These are phyloP conservation scores for Crithidia mellificae DNA, from an alignment of 208 protist species.

Conservation along the genomic window DNA sequence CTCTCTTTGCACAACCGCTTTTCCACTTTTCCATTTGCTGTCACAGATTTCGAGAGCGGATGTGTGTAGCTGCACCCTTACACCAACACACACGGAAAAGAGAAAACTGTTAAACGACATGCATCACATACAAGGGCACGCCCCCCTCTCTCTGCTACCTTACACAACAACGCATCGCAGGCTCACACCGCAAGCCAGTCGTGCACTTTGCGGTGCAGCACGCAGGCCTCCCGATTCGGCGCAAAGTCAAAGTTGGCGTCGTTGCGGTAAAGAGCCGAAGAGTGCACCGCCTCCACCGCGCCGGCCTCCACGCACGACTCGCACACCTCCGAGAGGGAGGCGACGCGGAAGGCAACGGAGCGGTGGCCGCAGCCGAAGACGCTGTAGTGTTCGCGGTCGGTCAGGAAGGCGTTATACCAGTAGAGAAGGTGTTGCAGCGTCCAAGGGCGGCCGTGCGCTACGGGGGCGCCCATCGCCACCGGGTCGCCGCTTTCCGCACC, in stretches of 20 bases:
- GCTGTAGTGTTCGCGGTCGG: conserved; percentile 37
- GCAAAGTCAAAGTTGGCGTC: conserved; percentile 14
- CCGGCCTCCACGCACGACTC: conserved; percentile 37
- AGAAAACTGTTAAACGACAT: too few relatives aligned
- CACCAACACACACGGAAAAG: too few relatives aligned
- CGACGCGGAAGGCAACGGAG: conserved; percentile 41
- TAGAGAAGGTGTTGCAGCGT: conserved; percentile 58
- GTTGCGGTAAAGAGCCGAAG: conserved; percentile 7
- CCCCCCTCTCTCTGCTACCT: too few relatives aligned
- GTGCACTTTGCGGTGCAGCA: conserved; percentile 42
- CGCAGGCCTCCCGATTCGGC: conserved; percentile 27
- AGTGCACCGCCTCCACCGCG: conserved; percentile 19
- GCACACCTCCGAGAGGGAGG: conserved; percentile 44
- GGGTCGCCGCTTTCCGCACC: conserved; percentile 4
- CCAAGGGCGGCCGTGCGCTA: conserved; percentile 30
- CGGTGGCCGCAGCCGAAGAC: conserved; percentile 59
- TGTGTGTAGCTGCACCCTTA: too few relatives aligned
- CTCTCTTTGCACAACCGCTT: too few relatives aligned
- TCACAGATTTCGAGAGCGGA: too few relatives aligned
- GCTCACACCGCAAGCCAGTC: conserved; percentile 39
- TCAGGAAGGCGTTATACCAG: conserved; percentile 54
- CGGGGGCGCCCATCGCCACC: conserved; percentile 3
- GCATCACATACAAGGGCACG: too few relatives aligned
- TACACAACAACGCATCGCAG: too few relatives aligned
- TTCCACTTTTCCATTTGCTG: too few relatives aligned